Conservation (phyloP, 495 filamentous ascomycete species). For the Annulohypoxylon maeteangense region DNA sequence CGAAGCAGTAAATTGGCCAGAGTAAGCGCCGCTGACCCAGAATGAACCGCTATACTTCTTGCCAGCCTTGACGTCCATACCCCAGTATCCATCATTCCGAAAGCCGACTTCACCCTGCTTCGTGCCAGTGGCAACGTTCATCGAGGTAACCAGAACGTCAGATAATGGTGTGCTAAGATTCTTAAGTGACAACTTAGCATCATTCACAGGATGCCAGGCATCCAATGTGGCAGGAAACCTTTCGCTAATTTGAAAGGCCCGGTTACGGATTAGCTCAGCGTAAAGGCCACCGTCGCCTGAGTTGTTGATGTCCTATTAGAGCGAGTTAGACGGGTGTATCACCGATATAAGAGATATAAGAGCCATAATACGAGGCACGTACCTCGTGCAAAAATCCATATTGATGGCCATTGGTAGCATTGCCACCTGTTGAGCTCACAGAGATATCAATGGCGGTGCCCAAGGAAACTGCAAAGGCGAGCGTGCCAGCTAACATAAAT, state of each 20-base stretch:
- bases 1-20: slow-evolving; percentile 55
- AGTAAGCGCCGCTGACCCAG: slow-evolving; percentile 62
- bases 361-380: background rate
- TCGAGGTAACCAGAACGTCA: slow-evolving; percentile 65
- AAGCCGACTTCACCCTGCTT: slow-evolving; percentile 60
- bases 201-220: slow-evolving; percentile 65
- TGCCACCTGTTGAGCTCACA: slow-evolving; percentile 51
- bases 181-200: slow-evolving; percentile 61
- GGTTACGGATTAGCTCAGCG: slow-evolving; percentile 76
- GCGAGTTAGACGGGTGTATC: background rate
- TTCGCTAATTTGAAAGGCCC: slow-evolving; percentile 67
- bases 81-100: slow-evolving; percentile 69
- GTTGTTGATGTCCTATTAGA: slow-evolving; percentile 72
- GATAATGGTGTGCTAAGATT: slow-evolving; percentile 60
- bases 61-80: slow-evolving; percentile 63
- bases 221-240: slow-evolving; percentile 57
- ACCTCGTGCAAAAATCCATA: slow-evolving; percentile 58
- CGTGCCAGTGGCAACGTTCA: slow-evolving; percentile 61
- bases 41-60: slow-evolving; percentile 66
- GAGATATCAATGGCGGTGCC: slow-evolving; percentile 45
- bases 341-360: background rate
- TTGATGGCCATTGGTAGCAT: slow-evolving; percentile 49
- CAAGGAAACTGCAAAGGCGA: slow-evolving; percentile 25
- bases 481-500: slow-evolving; percentile 24
- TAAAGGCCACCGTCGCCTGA: slow-evolving; percentile 82